Percentiles rank a stretch among this genome's conserved stretches.
These are phyloP conservation scores for Chenopodium suecicum DNA, from an alignment of 148 eudicot genomes.

Conservation along the genomic window DNA sequence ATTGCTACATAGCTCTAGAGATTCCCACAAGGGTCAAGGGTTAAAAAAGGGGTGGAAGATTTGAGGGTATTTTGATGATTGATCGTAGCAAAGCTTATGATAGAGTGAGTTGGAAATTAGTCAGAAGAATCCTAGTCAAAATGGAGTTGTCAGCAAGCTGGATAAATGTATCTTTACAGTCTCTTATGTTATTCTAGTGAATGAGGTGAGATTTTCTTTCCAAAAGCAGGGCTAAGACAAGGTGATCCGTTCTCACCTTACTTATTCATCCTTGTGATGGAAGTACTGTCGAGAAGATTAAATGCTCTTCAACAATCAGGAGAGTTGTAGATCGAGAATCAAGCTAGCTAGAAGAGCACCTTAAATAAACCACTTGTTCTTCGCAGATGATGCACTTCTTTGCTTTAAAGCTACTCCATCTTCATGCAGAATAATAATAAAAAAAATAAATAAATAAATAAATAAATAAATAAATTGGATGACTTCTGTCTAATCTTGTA, in stretches of 20 bases:
- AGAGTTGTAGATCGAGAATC: too few species aligned
- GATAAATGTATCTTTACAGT: not conserved
- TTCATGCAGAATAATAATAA: too few species aligned
- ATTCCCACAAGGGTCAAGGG: too few species aligned
- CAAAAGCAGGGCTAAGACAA: not conserved
- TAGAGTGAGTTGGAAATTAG: not conserved
- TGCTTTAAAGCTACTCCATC: too few species aligned
- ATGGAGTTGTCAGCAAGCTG: not conserved
- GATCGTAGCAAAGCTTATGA: not conserved
- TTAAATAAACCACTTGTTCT: too few species aligned
- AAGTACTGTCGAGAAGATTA: too few species aligned
- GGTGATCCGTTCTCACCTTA: constrained; percentile 8
- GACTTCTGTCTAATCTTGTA: too few species aligned
- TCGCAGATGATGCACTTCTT: too few species aligned
- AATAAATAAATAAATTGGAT: too few species aligned
- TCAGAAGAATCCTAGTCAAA: not conserved
- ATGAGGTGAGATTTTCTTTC: not conserved
- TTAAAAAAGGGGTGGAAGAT: not conserved
- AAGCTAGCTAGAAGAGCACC: too few species aligned
- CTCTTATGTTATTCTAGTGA: not conserved
- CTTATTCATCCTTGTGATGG: not conserved
- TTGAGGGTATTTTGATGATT: not conserved
- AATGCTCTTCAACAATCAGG: too few species aligned
- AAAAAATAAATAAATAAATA: too few species aligned
- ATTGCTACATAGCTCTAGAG: not conserved